Percentiles rank a stretch among this genome's conserved stretches.
Evolutionary conservation across 495 filamentous ascomycete genomes (phyloP).

Genomic region (Podospora conica): DNA sequence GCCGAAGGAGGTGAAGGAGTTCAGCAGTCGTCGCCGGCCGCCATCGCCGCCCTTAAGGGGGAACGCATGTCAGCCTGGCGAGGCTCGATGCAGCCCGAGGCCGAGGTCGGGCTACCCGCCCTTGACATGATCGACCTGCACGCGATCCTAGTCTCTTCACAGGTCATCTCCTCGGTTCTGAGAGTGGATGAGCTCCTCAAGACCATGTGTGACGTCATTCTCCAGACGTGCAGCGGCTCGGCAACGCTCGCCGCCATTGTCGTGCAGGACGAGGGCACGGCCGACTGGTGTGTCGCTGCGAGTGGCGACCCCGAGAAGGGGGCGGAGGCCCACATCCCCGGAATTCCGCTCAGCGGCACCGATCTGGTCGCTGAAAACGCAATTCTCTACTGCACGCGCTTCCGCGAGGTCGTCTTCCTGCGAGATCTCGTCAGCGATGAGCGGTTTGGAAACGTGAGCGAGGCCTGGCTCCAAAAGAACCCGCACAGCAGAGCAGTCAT

Average conservation of each 20-base stretch:
- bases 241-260: slow-evolving; percentile 76
- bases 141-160: slow-evolving; percentile 80
- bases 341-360: slow-evolving; percentile 59
- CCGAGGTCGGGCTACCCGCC: slow-evolving; percentile 46
- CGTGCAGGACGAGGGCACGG: slow-evolving; percentile 24
- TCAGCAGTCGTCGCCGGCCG: slow-evolving; percentile 39
- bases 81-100: slow-evolving; percentile 41
- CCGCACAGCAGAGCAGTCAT: slow-evolving; percentile 72
- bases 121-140: slow-evolving; percentile 83
- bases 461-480: slow-evolving; percentile 61
- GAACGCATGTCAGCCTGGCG: slow-evolving; percentile 63
- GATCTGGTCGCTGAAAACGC: slow-evolving; percentile 66
- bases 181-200: slow-evolving; percentile 75
- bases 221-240: slow-evolving; percentile 73
- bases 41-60: slow-evolving; percentile 47
- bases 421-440: slow-evolving; percentile 80
- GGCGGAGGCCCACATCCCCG: slow-evolving; percentile 54
- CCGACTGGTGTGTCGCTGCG: slow-evolving; percentile 59
- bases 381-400: slow-evolving; percentile 74
- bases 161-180: slow-evolving; percentile 84
- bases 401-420: slow-evolving; percentile 76
- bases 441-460: slow-evolving; percentile 74
- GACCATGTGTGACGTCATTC: slow-evolving; percentile 86
- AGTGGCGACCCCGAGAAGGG: slow-evolving; percentile 64
- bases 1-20: slow-evolving; percentile 55